phyloP scores from a whole-genome alignment of 768 basidiomycete species.

The Termitomyces sp. region DNA sequence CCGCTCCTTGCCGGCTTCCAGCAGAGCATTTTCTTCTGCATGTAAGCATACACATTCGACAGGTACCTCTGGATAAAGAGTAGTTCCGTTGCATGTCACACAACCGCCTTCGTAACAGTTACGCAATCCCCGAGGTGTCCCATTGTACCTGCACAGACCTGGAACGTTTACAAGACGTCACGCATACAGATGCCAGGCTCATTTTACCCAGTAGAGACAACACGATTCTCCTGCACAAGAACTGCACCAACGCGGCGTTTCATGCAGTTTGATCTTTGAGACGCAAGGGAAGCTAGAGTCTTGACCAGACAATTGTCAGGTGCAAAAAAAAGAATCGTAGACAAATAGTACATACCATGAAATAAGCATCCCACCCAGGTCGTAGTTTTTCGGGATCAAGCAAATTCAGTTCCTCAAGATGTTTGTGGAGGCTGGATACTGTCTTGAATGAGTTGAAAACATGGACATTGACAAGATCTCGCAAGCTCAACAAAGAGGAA shows the following conservation, averaged over 20 bases:
- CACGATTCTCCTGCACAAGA: slow-evolving; percentile 77
- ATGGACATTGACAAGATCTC: slow-evolving; percentile 53
- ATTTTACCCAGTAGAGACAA: slow-evolving; percentile 71
- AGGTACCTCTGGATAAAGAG: slow-evolving; percentile 35
- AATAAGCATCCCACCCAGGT: slow-evolving; percentile 94
- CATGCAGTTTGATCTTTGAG: slow-evolving; percentile 92
- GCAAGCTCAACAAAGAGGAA: slow-evolving; percentile 15
- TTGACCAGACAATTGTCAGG: slow-evolving; percentile 21
- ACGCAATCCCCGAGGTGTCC: slow-evolving; percentile 81
- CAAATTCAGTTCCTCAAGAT: slow-evolving; percentile 68
- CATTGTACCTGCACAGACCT: slow-evolving; percentile 74
- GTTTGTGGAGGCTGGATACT: slow-evolving; percentile 44
- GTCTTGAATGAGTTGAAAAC: slow-evolving; percentile 60
- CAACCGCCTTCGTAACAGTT: slow-evolving; percentile 97
- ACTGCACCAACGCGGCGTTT: slow-evolving; percentile 95
- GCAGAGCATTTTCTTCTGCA: slow-evolving; percentile 94
- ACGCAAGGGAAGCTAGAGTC: slow-evolving; percentile 88
- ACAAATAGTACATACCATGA: slow-evolving; percentile 62
- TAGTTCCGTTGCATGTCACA: slow-evolving; percentile 61
- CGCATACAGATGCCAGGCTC: background rate
- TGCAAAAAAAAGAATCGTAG: background rate
- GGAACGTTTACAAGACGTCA: background rate
- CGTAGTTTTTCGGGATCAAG: slow-evolving; percentile 69
- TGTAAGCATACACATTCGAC: slow-evolving; percentile 92
- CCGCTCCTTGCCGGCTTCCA: slow-evolving; percentile 91